Evolutionary conservation across 2,329 filamentous ascomycete genomes (phyloP).

Genomic region (Fusarium devonianum): DNA sequence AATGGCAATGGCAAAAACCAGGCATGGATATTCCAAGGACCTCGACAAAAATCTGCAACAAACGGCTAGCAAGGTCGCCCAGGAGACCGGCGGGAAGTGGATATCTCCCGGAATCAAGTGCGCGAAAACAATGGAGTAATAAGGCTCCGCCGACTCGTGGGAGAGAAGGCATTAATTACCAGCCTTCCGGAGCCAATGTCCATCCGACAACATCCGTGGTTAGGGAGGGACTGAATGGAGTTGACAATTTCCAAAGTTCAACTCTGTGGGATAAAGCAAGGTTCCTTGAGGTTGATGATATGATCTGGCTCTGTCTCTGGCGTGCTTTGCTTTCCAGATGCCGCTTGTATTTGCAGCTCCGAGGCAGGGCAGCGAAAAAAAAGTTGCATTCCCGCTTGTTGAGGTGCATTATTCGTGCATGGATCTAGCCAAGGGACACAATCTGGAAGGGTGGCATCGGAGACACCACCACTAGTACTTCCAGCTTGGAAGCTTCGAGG

Average conservation of each 20-base stretch:
- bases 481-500: too few species aligned
- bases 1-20: conserved; percentile 5
- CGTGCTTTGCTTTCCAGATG: not conserved
- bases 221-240: conserved; percentile 6
- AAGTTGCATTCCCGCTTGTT: conserved; percentile 20
- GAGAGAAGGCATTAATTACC: conserved; percentile 10
- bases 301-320: too few species aligned
- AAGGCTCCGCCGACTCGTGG: conserved; percentile 11
- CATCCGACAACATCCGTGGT: conserved; percentile 32
- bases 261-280: too few species aligned
- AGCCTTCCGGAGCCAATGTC: conserved; percentile 16
- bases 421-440: conserved; percentile 29
- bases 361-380: conserved; percentile 3
- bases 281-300: not conserved
- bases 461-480: conserved; percentile 29
- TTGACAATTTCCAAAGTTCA: too few species aligned
- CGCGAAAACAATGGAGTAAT: conserved; percentile 20
- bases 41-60: conserved; percentile 12
- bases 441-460: conserved; percentile 23
- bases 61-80: conserved; percentile 23
- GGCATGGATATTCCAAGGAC: conserved; percentile 12
- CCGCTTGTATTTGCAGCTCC: conserved; percentile 20
- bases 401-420: conserved; percentile 35
- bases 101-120: conserved; percentile 22
- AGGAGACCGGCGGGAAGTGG: conserved; percentile 39